Evolutionary conservation across 1,284 basidiomycete genomes (phyloP), one percentile per base, ranked within the genome.

Genomic region (Cryptococcus sp.): DNA sequence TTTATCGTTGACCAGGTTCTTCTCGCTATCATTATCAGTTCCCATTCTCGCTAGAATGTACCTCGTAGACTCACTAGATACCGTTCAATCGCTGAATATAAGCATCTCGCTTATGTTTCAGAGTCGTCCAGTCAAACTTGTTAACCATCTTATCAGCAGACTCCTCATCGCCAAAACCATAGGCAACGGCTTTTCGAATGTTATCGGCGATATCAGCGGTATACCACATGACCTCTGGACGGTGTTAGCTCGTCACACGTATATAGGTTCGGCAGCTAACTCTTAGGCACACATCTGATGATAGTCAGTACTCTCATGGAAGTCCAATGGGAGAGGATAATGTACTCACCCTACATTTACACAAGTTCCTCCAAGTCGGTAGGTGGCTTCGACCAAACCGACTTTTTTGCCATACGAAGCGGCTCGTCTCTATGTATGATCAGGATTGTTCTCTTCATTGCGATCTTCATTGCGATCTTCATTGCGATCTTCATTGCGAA

Each of bases 141-240:
- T 62, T 66, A 41, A 83, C 81, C 46, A 80, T 75, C 49, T 79
- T 76, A 52, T 82, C 66, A 70, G 75, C 76, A 41, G 68, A 70
- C 37, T 65, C 78, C 14, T 76, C 76, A 60, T 81, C 79, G 33
- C 77, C 77, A 52, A 95, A 92, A 57, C 91, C 87, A 79, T 96
- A 98, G 36, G 83, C 77, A 30, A 85, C 83, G 58, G 81, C 80
- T 58, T 89, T 84, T 49, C 83, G 82, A 47, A 96, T 79, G 68
- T 88, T 88, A 68, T 95, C 93, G 43, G 87, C 84, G 53, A 93
- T 79, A 76, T 98, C 95, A 52, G 96, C 92, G 36, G 95, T 93
- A 72, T 98, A 90, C 96, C 96, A 98, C 96, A 98, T 98, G 60
- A 99, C 86, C 89, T 97, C 77, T 66, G 43, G 43, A 57, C 4